phyloP scores from a whole-genome alignment of 2,329 filamentous ascomycete species.

The Ascosphaera apis region DNA sequence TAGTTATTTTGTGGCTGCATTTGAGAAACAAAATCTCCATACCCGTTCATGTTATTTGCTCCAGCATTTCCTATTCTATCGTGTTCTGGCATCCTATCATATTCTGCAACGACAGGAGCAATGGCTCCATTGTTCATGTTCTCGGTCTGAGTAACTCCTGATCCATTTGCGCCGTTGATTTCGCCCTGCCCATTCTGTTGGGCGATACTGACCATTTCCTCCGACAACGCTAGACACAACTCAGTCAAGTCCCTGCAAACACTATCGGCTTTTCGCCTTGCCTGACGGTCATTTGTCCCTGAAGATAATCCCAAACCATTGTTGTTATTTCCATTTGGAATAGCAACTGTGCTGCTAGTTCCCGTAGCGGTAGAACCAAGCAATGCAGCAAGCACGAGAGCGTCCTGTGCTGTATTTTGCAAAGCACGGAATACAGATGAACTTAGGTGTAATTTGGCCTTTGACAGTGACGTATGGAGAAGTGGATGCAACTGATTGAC shows the following conservation, averaged over 20 bases:
- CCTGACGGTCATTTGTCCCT: slow-evolving; percentile 47
- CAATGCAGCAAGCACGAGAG: slow-evolving; percentile 53
- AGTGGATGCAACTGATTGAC: slow-evolving; percentile 45
- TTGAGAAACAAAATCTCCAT: no score
- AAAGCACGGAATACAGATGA: slow-evolving; percentile 54
- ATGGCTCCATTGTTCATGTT: no score
- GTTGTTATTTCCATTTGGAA: slow-evolving; percentile 12
- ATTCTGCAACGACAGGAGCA: no score
- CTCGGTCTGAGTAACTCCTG: no score
- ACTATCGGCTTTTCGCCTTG: slow-evolving; percentile 75
- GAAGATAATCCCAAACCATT: slow-evolving; percentile 3
- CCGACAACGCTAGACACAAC: slow-evolving; percentile 62
- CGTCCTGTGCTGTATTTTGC: slow-evolving; percentile 62
- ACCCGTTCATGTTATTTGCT: no score
- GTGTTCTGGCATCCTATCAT: no score
- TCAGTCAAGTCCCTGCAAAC: slow-evolving; percentile 86
- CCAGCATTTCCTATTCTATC: no score
- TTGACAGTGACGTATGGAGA: slow-evolving; percentile 56
- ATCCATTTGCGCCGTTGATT: no score
- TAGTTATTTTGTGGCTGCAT: no score
- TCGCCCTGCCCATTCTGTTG: neutral
- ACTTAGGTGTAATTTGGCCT: slow-evolving; percentile 47
- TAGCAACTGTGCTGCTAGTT: slow-evolving; percentile 12
- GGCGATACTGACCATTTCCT: slow-evolving; percentile 18
- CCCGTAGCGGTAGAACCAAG: slow-evolving; percentile 49